A percentile compares a stretch with the other conserved stretches of the same genome.
These are phyloP conservation scores for Fusarium sp. DNA, from an alignment of 2,329 filamentous ascomycete species.

Conservation along the genomic window DNA sequence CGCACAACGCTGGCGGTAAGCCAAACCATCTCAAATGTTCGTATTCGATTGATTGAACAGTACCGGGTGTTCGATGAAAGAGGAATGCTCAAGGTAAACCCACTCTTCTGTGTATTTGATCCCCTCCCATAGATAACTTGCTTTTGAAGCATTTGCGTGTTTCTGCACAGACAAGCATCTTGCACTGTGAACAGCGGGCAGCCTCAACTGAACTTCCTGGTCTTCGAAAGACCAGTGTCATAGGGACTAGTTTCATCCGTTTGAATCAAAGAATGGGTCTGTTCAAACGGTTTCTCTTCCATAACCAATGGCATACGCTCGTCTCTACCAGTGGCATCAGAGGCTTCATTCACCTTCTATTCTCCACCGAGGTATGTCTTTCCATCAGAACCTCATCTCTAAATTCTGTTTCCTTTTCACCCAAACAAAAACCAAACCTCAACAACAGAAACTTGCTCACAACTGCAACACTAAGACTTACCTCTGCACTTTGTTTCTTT, in stretches of 20 bases:
- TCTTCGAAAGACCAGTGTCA: background rate
- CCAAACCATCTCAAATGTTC: no score
- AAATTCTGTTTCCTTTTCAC: background rate
- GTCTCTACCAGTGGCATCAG: background rate
- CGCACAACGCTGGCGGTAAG: background rate
- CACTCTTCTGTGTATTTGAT: background rate
- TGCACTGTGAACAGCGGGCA: background rate
- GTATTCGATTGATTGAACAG: background rate
- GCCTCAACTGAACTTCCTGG: background rate
- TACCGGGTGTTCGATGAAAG: background rate
- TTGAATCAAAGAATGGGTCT: background rate
- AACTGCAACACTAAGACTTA: background rate
- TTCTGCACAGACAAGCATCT: no score
- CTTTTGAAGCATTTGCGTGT: background rate
- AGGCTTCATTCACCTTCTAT: background rate
- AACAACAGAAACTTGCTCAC: background rate
- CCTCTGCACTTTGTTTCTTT: background rate
- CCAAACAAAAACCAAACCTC: background rate
- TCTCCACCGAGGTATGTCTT: background rate
- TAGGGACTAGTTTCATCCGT: background rate
- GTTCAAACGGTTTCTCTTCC: background rate
- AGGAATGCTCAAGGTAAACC: rapidly evolving
- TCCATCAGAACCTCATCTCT: background rate
- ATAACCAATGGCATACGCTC: background rate
- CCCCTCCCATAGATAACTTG: no score